Evolutionary conservation across 371 early-diverging fungal species (phyloP), one percentile per base, ranked within the genome.

Genomic region (Racocetra persica): DNA sequence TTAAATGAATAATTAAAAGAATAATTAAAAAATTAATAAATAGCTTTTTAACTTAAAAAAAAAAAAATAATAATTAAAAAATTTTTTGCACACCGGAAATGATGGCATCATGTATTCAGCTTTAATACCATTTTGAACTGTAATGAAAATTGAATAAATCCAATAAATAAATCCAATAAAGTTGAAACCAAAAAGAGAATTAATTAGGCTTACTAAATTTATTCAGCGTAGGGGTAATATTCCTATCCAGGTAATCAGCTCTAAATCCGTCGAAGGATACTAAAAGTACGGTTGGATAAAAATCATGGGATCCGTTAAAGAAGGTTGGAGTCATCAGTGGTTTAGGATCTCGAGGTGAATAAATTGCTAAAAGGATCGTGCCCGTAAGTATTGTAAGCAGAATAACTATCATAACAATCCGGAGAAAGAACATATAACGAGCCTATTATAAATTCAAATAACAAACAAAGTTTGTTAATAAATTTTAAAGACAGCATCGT

Each of bases 261-360:
- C 96, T 88, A 85, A 96, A 92, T 20, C 98, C 98, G 85, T 98
- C 98, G n/a, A 96, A 83, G 1, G 96, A 96, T 18, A 98, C 84
- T 38, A 97, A 83, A n/a, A 98, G 89, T 1, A 96, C 90, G 0
- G 96, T 52, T 4, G 92, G 89, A 49, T 87, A 89, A 87, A 93
- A 94, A 57, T 83, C 82, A 52, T 93, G 91, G 22, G 93, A 89
- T 45, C 94, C 94, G 81, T 94, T 94, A 54, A 82, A 82, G 57
- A 36, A 74, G 3, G 28, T 18, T 8, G 63, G 75, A 75, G 60
- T 13, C 6, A 32, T 49, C 14, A 22, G 41, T 32, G 4, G 32
- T 14, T 24, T 13, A 14, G 1, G n/a, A 38, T 41, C 36, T n/a
- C 36, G 38, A 36, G 32, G 67, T 1, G n/a, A n/a, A n/a, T n/a